These are phyloP conservation scores for Rutstroemia sp. DNA, from an alignment of 2,329 filamentous ascomycete species.

Conservation along the genomic window DNA sequence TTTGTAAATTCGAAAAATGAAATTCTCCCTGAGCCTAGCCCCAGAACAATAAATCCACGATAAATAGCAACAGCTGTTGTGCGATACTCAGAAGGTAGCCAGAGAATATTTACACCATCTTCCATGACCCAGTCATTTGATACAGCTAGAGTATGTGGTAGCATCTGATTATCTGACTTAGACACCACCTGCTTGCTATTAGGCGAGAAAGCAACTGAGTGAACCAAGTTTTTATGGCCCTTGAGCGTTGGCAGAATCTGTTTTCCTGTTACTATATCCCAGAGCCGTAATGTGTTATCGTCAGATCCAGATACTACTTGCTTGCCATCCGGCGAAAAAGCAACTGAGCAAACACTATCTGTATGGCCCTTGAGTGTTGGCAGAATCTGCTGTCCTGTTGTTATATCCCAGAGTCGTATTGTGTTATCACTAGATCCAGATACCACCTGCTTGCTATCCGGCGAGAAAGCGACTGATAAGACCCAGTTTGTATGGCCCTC, in stretches of 20 bases:
- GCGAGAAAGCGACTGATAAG: too few relatives aligned
- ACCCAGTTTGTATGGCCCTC: too few relatives aligned
- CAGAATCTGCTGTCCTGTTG: too few relatives aligned
- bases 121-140: not conserved
- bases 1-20: not conserved
- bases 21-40: not conserved
- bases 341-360: too few relatives aligned
- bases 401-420: too few relatives aligned
- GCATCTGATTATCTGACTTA: conserved; percentile 7
- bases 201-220: conserved; percentile 11
- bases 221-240: conserved; percentile 41
- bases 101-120: not conserved
- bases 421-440: too few relatives aligned
- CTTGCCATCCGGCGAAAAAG: too few relatives aligned
- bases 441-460: too few relatives aligned
- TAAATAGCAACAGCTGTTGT: not conserved
- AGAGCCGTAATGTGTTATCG: too few relatives aligned
- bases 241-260: conserved; percentile 49
- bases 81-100: not conserved
- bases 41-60: not conserved
- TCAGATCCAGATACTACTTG: too few relatives aligned
- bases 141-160: not conserved
- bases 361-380: too few relatives aligned
- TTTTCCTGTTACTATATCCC: too few relatives aligned
- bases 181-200: conserved; percentile 8